phyloP scores from a whole-genome alignment of 805 yeast genomes.

The Torulaspora gathmanii region DNA sequence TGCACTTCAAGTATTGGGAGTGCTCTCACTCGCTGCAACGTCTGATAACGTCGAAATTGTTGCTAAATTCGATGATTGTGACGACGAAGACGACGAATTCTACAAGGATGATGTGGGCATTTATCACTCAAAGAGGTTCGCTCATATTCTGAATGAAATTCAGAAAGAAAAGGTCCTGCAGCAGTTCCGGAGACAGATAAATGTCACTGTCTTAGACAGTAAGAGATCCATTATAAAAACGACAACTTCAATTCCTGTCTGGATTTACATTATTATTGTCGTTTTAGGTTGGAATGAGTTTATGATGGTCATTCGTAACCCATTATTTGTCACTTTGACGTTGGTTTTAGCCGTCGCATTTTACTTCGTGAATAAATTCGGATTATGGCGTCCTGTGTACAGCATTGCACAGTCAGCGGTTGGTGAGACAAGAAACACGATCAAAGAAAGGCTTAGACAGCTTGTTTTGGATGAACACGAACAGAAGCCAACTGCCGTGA shows the following conservation, averaged over 20 bases:
- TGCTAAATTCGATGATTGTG: slow-evolving; percentile 50
- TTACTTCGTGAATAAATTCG: slow-evolving; percentile 64
- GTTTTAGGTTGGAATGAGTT: slow-evolving; percentile 95
- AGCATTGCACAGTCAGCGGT: slow-evolving; percentile 53
- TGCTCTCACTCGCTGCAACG: slow-evolving; percentile 51
- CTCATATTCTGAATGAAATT: slow-evolving; percentile 51
- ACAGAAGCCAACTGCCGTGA: slow-evolving; percentile 15
- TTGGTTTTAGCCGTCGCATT: slow-evolving; percentile 55
- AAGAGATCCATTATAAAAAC: slow-evolving; percentile 79
- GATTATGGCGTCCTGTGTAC: slow-evolving; percentile 71
- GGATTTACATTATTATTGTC: slow-evolving; percentile 65
- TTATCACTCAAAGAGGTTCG: slow-evolving; percentile 43
- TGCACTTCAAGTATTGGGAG: slow-evolving; percentile 56
- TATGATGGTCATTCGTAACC: slow-evolving; percentile 80
- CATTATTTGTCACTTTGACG: slow-evolving; percentile 65
- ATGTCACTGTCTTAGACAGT: slow-evolving; percentile 78
- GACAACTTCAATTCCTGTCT: slow-evolving; percentile 76
- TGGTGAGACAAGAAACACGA: slow-evolving; percentile 52
- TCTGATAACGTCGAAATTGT: slow-evolving; percentile 51
- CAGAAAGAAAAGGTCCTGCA: slow-evolving; percentile 54
- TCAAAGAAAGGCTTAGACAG: slow-evolving; percentile 54
- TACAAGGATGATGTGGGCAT: slow-evolving; percentile 41
- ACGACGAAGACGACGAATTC: slow-evolving; percentile 32
- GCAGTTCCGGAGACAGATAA: slow-evolving; percentile 69
- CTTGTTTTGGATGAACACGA: slow-evolving; percentile 49